Conservation (phyloP, 2,329 filamentous ascomycete genomes). For the Colletotrichum siamense region DNA sequence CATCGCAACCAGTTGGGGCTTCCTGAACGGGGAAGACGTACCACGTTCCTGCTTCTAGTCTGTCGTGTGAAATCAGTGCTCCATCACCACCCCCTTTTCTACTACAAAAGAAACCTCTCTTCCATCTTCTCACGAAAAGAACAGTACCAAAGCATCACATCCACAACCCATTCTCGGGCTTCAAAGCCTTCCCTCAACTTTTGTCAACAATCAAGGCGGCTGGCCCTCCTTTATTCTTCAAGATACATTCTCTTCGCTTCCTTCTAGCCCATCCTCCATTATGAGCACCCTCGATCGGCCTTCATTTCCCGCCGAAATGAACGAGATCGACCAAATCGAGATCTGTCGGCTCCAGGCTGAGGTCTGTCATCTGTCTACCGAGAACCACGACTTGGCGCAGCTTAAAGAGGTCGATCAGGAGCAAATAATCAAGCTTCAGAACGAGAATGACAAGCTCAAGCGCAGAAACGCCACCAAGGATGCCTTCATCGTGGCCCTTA, state of each 20-base stretch:
- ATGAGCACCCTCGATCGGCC: accelerated
- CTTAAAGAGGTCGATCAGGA: background rate
- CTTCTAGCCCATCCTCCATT: background rate
- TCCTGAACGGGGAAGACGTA: accelerated
- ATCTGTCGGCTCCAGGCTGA: background rate
- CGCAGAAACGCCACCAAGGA: background rate
- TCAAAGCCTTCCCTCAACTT: background rate
- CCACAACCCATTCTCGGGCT: accelerated
- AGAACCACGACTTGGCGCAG: background rate
- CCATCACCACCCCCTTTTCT: background rate
- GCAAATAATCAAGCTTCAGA: background rate
- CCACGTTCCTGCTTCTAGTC: accelerated
- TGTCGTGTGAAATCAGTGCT: background rate
- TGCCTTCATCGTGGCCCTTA: background rate
- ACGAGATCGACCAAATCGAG: background rate
- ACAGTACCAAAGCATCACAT: background rate
- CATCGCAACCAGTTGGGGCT: accelerated
- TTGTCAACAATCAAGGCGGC: background rate
- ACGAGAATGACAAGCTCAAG: background rate
- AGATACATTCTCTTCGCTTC: background rate
- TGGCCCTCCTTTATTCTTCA: accelerated
- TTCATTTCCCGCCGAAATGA: accelerated
- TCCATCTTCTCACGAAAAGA: accelerated
- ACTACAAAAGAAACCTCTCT: background rate
- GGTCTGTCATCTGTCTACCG: background rate